Base-by-base conservation (phyloP, 805 yeast genomes). In the Suhomyces prunicola region DNA sequence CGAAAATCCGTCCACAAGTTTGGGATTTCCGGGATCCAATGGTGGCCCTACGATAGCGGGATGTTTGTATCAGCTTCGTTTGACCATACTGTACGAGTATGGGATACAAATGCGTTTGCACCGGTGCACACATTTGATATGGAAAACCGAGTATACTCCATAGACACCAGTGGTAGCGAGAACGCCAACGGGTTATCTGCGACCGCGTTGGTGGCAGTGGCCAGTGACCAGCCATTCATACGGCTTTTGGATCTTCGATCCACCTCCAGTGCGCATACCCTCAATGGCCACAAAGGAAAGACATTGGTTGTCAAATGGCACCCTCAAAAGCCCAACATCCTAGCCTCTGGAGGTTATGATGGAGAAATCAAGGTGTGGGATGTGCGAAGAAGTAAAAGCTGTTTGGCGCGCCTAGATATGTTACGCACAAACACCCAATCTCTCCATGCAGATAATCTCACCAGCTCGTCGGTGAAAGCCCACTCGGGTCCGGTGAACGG, bases 1-100 rank as follows among this genome's bases (percentile, higher is more conserved):
- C 60, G 74, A 22, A 70, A 67, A 48, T 48, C 74, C 5, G 75
- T 67, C 13, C 97, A 92, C 63, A 66, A 71, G 17, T 90, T 77
- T 65, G 96, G 97, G 0, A 76, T 92, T 0, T 87, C 96, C 0
- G 70, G 81, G 13, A 73, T 89, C 0, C 75, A 79, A 60, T 92
- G 97, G 97, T 93, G 97, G 93, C 91, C 94, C 0, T 72, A 73
- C 45, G 97, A 92, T 67, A 83, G 85, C 33, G 97, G 97, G 1
- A 78, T 92, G 85, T 91, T 90, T 71, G 77, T 90, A 17, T 80
- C 90, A 2, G 83, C 90, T 0, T 89, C 97, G 0, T 90, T 84
- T 66, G 97, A 92, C 67, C 83, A 81, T 53, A 80, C 83, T 0
- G 80, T 91, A 22, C 87, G 85, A 56, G 76, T 90, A 1, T 92